These are phyloP conservation scores for Breynia disticha DNA, from an alignment of 441 rosid genomes.

Conservation along the genomic window DNA sequence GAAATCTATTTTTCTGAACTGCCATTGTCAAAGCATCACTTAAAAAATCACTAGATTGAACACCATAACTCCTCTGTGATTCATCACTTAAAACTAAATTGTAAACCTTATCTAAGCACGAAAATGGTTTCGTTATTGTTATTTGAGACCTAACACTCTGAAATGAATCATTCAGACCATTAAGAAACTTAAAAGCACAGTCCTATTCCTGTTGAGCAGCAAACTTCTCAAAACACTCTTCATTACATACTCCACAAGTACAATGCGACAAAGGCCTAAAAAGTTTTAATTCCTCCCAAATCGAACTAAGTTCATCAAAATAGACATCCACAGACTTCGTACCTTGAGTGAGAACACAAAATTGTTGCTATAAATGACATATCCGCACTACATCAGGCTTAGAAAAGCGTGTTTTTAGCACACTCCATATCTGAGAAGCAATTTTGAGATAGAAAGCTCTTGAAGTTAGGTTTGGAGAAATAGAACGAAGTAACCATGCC, in stretches of 20 bases:
- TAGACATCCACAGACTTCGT: background rate
- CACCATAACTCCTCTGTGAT: background rate
- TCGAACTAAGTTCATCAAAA: background rate
- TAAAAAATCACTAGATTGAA: too few species aligned
- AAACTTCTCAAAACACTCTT: background rate
- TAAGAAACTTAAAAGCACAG: background rate
- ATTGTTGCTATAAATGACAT: background rate
- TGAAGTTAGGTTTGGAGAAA: too few species aligned
- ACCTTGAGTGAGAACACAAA: background rate
- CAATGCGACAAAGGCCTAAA: background rate
- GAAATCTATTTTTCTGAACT: background rate
- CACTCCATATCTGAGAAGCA: too few species aligned
- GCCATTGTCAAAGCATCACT: background rate
- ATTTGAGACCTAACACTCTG: background rate
- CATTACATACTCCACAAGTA: background rate
- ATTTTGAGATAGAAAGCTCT: too few species aligned
- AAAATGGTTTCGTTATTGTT: too few species aligned
- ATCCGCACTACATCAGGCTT: background rate
- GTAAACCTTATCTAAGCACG: too few species aligned
- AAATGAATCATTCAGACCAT: background rate
- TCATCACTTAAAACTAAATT: background rate
- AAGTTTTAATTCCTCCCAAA: background rate
- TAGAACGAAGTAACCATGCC: too few species aligned
- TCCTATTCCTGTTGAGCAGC: background rate
- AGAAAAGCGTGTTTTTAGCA: background rate